These are phyloP conservation scores for Diaporthe sp. DNA, from an alignment of 2,329 filamentous ascomycete genomes.

Conservation along the genomic window DNA sequence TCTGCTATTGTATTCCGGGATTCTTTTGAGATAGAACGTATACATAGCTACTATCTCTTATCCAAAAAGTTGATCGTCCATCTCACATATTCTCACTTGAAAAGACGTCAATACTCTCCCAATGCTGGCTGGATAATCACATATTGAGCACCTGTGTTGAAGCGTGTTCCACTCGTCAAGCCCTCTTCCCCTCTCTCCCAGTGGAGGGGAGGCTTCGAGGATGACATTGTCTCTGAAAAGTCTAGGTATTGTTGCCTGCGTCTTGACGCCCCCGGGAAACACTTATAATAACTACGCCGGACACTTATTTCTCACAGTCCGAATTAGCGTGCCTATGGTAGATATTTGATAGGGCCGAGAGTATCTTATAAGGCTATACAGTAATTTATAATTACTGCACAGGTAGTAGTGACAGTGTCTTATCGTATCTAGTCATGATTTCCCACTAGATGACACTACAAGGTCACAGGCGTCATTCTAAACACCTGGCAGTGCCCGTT, in stretches of 20 bases:
- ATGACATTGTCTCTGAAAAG: not conserved
- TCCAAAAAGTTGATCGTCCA: not conserved
- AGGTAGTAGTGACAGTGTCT: not conserved
- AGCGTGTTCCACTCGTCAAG: not conserved
- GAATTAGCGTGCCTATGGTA: not conserved
- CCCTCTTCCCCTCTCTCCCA: too few species aligned
- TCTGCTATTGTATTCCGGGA: not conserved
- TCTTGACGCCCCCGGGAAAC: not conserved
- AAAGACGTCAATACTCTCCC: not conserved
- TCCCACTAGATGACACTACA: not conserved
- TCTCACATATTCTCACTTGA: not conserved
- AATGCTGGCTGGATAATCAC: not conserved
- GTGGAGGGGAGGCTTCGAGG: too few species aligned
- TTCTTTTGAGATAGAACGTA: not conserved
- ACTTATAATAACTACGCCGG: not conserved
- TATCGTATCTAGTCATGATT: not conserved
- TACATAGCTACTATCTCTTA: not conserved
- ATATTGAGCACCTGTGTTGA: not conserved
- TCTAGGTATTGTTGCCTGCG: not conserved
- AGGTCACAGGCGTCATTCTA: not conserved
- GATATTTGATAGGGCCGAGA: not conserved
- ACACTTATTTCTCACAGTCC: not conserved
- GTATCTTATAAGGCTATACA: not conserved
- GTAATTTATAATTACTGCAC: not conserved
- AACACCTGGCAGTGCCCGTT: not conserved